phyloP scores from a whole-genome alignment of 78 protist genomes.

The Trichosphaerium sp. region DNA sequence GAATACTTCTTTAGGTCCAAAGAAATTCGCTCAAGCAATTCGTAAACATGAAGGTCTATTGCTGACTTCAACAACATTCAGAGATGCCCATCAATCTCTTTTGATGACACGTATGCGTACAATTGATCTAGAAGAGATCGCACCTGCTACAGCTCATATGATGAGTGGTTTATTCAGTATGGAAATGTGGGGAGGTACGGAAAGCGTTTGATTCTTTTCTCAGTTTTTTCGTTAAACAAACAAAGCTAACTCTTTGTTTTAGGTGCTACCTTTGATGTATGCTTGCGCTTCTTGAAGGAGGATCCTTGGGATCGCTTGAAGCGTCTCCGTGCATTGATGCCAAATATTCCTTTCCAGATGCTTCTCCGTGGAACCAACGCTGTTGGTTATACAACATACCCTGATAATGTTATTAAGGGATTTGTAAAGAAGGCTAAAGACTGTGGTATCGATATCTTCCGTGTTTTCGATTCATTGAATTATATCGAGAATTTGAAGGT shows the following conservation, averaged over 20 bases:
- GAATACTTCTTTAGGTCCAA: too few species aligned
- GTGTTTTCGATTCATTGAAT: slow-evolving; percentile 86
- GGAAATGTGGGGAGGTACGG: too few species aligned
- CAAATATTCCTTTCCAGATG: slow-evolving; percentile 73
- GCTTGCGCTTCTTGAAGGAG: slow-evolving; percentile 74
- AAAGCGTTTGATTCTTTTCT: not conserved
- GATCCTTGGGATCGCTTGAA: slow-evolving; percentile 68
- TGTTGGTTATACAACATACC: slow-evolving; percentile 83
- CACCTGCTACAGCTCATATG: too few species aligned
- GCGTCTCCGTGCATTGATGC: slow-evolving; percentile 49
- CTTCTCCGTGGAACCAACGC: slow-evolving; percentile 71
- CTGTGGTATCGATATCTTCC: slow-evolving; percentile 75
- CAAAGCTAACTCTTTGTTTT: slow-evolving; percentile 71
- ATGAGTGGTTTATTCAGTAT: too few species aligned
- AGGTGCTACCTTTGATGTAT: slow-evolving; percentile 89
- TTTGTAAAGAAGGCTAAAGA: slow-evolving; percentile 22
- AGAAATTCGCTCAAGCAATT: too few species aligned
- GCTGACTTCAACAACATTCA: too few species aligned
- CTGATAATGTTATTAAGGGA: slow-evolving; percentile 75
- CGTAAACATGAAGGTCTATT: too few species aligned
- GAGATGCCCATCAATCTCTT: slow-evolving; percentile 85
- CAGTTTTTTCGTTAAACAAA: not conserved
- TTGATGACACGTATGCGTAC: slow-evolving; percentile 82
- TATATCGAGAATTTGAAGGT: slow-evolving; percentile 52
- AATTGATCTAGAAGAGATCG: slow-evolving; percentile 39